Base-by-base conservation (phyloP, 805 yeast species). In the Candida jianshihensis region DNA sequence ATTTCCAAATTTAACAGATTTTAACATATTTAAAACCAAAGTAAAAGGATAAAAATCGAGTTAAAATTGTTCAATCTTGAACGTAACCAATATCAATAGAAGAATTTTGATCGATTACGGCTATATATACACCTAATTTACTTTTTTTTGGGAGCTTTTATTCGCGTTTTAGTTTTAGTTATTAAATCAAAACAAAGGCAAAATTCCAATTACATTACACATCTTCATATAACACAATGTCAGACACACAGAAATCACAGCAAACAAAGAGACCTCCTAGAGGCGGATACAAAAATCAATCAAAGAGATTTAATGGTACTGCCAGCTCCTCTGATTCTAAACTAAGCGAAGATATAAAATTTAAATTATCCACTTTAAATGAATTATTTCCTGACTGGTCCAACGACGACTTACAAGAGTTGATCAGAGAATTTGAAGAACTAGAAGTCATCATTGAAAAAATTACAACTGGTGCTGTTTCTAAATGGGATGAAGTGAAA, bases 311-410 rank as follows among this genome's bases (percentile, higher is more conserved):
- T 50, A 60, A 56, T 43, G 54, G 43, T 40, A 33, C 34, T 26
- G 20, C 39, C n/a, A n/a, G n/a, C 13, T 35, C 40, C 7, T 21
- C 43, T 22, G 37, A 28, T 12, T 35, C 43, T 11, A 59, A 57
- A 42, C 39, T 53, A 33, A 54, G 48, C 37, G 53, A 61, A 29
- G 65, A 58, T 33, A 41, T 53, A 31, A 57, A 57, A 40, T 49
- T 49, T 37, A 66, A 72, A 56, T 66, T 75, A 40, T 61, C 61
- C 36, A 75, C 83, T 26, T 73, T 90, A 49, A 60, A 70, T 34
- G 97, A 90, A 62, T 70, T 92, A 68, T 89, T 92, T 66, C 95
- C 97, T 30, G 96, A 85, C 56, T 92, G 98, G 98, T 73, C 84
- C 33, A 68, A 72, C 37, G 95, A 84, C 20, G 98, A 92, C 57